Conservation (phyloP, 768 basidiomycete species). For the Tulasnella sp. region DNA sequence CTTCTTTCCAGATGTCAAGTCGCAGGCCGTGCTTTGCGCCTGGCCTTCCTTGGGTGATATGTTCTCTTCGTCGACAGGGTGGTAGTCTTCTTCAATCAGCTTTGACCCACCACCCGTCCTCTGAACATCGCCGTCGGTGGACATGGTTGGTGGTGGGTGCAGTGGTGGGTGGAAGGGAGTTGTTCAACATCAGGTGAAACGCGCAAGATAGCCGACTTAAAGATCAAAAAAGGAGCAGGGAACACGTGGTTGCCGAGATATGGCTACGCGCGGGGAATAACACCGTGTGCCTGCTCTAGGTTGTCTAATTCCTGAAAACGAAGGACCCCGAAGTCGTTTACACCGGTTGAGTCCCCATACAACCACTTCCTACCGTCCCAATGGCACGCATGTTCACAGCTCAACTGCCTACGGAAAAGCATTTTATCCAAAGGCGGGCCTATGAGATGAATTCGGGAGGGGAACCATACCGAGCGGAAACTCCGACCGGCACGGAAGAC, state of each 20-base stretch:
- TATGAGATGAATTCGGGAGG: neutral
- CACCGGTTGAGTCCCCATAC: neutral
- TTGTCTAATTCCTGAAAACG: neutral
- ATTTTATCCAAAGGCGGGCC: neutral
- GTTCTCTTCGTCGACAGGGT: neutral
- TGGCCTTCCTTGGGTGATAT: neutral
- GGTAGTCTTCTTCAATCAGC: neutral
- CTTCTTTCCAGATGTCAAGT: neutral
- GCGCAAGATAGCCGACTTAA: neutral
- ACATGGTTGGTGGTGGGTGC: neutral
- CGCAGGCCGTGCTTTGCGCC: neutral
- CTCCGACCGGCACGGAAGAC: neutral
- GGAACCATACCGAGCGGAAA: neutral
- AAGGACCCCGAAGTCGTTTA: neutral
- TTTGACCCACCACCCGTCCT: neutral
- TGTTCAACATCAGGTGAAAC: neutral
- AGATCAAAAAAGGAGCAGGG: neutral
- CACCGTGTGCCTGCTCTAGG: neutral
- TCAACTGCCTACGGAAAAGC: neutral
- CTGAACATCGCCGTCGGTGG: neutral
- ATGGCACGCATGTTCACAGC: neutral
- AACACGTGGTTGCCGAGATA: neutral
- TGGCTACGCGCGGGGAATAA: neutral
- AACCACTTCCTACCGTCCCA: neutral
- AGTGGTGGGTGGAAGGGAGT: neutral